Percentiles rank a stretch among this genome's conserved stretches.
phyloP scores from a whole-genome alignment of 73 alveolate genomes.

The Strombidium stylifer region DNA sequence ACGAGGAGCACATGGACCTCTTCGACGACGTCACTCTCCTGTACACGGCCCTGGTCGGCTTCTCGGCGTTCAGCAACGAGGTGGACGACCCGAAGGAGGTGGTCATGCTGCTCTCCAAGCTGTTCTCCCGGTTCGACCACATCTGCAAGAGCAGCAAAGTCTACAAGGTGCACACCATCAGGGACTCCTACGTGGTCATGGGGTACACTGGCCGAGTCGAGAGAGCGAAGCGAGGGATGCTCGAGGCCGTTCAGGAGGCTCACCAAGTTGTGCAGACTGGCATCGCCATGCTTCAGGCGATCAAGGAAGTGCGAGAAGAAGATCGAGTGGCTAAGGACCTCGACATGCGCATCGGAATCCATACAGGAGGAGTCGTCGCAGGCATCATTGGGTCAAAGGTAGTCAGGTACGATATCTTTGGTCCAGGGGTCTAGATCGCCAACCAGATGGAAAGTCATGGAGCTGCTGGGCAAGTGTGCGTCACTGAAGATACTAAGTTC shows the following conservation, averaged over 20 bases:
- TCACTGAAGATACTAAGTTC: conserved; percentile 88
- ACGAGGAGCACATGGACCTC: conserved; percentile 69
- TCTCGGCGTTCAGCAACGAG: conserved; percentile 68
- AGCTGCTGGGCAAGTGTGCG: conserved; percentile 85
- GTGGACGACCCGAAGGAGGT: conserved; percentile 89
- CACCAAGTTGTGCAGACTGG: no score
- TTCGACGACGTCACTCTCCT: conserved; percentile 90
- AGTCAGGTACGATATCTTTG: conserved; percentile 98
- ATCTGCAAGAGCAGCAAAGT: conserved; percentile 84
- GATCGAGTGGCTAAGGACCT: not conserved
- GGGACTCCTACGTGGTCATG: conserved; percentile 97
- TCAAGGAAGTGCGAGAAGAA: no score
- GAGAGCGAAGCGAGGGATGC: conserved; percentile 78
- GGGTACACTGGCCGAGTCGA: conserved; percentile 91
- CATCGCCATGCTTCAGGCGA: no score
- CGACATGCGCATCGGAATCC: no score
- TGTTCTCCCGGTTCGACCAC: conserved; percentile 93
- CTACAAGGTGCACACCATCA: conserved; percentile 96
- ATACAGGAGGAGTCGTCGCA: conserved; percentile 73
- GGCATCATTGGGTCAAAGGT: conserved; percentile 87
- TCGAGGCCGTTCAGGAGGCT: conserved; percentile 28
- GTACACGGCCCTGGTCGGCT: conserved; percentile 92
- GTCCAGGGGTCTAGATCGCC: conserved; percentile 95
- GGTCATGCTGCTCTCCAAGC: conserved; percentile 83
- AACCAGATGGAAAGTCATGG: conserved; percentile 96